phyloP scores from a whole-genome alignment of 1,284 basidiomycete genomes.

The Taiwanofungus camphoratus region DNA sequence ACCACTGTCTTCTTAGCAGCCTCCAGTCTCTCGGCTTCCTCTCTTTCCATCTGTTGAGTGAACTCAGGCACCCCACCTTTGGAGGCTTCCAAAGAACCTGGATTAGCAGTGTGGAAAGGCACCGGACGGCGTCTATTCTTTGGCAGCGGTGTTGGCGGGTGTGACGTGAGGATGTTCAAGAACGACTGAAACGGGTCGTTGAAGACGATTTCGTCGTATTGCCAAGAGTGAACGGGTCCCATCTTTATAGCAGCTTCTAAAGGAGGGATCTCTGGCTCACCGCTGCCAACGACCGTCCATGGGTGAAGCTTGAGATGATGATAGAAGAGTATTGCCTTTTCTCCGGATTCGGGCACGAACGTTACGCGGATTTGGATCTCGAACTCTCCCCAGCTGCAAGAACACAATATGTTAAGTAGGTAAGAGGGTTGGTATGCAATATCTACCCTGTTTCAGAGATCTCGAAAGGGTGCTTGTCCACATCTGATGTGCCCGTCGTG shows the following conservation, averaged over 20 bases:
- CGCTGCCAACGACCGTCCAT: constrained; percentile 55
- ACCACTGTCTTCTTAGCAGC: constrained; percentile 67
- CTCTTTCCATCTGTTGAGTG: constrained; percentile 75
- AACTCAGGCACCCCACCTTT: constrained; percentile 76
- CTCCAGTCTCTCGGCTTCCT: constrained; percentile 79
- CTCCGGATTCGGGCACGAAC: constrained; percentile 88
- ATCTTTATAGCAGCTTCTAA: constrained; percentile 57
- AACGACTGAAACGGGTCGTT: constrained; percentile 90
- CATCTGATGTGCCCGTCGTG: no score
- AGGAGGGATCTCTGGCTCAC: constrained; percentile 59
- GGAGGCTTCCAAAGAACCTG: constrained; percentile 56
- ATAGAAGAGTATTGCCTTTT: constrained; percentile 84
- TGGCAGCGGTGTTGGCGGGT: constrained; percentile 83
- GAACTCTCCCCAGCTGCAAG: constrained; percentile 95
- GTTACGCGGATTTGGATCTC: constrained; percentile 92
- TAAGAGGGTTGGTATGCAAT: neutral
- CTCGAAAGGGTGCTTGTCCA: constrained; percentile 92
- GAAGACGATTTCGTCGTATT: constrained; percentile 98
- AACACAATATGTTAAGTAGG: neutral
- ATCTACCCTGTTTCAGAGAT: constrained; percentile 88
- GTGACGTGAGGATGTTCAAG: constrained; percentile 73
- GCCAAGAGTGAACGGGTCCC: constrained; percentile 94
- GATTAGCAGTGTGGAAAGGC: constrained; percentile 65
- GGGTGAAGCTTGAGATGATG: constrained; percentile 98
- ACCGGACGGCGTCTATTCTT: constrained; percentile 57